Percentiles rank a stretch among this genome's conserved stretches.
Evolutionary conservation across 305 asterid genomes (phyloP).

Genomic region (Coffea humblotiana): DNA sequence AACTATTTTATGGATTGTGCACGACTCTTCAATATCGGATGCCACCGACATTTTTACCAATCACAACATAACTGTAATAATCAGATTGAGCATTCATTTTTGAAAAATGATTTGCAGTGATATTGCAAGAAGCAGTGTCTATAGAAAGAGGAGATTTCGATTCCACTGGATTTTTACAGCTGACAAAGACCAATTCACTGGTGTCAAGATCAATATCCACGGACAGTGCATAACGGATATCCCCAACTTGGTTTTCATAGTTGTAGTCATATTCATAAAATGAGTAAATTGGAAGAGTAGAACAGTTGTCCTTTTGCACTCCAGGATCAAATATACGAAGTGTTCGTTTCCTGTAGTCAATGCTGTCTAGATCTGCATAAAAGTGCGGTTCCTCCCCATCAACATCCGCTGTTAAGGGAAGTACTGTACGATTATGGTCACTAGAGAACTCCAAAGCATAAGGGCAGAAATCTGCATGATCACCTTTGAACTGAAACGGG

Average conservation of each 20-base stretch:
- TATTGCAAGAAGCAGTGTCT: no score
- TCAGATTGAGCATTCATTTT: no score
- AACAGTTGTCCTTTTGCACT: background rate
- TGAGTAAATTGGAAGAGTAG: background rate
- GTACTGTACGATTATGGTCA: conserved; percentile 19
- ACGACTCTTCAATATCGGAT: conserved; percentile 11
- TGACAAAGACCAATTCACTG: background rate
- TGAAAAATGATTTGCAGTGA: no score
- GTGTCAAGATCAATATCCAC: background rate
- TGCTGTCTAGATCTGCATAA: background rate
- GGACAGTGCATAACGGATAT: rapidly evolving
- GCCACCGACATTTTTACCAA: background rate
- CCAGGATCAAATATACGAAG: conserved; percentile 6
- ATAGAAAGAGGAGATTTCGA: background rate
- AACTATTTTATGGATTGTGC: conserved; percentile 1
- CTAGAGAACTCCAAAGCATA: conserved; percentile 21
- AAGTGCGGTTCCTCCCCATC: background rate
- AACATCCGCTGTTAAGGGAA: background rate
- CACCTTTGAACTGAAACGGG: conserved; percentile 19
- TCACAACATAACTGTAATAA: background rate
- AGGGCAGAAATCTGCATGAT: conserved; percentile 14
- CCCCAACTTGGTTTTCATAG: background rate
- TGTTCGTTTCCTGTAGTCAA: background rate
- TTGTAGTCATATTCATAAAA: no score
- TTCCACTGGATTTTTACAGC: conserved; percentile 3